Base-by-base conservation (phyloP, 495 filamentous ascomycete species). In the Neurospora sp. region DNA sequence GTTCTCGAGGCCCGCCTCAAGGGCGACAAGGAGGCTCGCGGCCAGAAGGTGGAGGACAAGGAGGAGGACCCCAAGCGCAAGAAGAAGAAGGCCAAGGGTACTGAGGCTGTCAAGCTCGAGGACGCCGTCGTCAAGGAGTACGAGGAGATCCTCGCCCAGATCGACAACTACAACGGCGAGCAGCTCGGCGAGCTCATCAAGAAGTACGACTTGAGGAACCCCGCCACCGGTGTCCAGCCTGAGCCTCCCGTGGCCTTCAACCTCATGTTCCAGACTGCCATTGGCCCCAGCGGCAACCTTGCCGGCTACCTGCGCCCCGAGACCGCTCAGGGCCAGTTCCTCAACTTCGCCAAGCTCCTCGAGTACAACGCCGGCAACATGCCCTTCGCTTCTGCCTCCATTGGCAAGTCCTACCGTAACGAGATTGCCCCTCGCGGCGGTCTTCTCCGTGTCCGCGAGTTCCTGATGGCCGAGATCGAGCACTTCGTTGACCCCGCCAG, bases 401-500 rank as follows among this genome's bases (percentile, higher is more conserved):
- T 94, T 76, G 92, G 92, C 78, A 91, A 91, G 79, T 93, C 91
- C 5, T 93, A 92, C 85, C 87, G 92, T 74, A 93, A 94, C 77
- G 92, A 94, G 77, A 93, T 94, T 75, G 93, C 92, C 0, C 92
- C 92, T 11, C 84, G 92, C 27, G 85, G 88, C 72, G 92, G 92
- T 73, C 84, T 94, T n/a, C 86, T 93, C 31, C 89, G 92, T 73
- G 92, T 94, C 11, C 89, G 92, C 42, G 92, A 94, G 78, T 94
- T 93, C 83, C 81, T 93, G 73, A 93, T 94, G 92, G 92, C 91
- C 6, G 92, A 94, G 81, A 92, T 94, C 75, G 92, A 94, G 81
- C 91, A 93, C 78, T 94, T 89, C 76, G 92, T 94, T 73, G 92
- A 94, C 75, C 92, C 92, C 23, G 79, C 89, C 69, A 72, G 82